Evolutionary conservation across 495 filamentous ascomycete species (phyloP).

Genomic region (Penicillium bialowiezense): DNA sequence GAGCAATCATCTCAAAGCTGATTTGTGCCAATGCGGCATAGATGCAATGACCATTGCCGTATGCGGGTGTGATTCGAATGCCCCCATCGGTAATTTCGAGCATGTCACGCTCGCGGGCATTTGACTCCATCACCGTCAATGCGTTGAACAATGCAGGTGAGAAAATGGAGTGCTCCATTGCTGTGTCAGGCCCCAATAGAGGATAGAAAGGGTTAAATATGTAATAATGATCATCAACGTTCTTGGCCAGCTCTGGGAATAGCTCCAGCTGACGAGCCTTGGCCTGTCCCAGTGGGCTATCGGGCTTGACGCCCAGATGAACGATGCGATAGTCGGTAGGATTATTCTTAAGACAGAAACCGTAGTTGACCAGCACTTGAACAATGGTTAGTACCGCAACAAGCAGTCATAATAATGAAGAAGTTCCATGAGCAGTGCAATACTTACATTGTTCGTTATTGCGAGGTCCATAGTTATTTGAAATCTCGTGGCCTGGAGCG

Average conservation of each 20-base stretch:
- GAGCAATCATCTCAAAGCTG: conserved; percentile 43
- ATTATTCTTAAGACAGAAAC: conserved; percentile 60
- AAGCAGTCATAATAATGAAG: neutral
- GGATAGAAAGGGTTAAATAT: conserved; percentile 48
- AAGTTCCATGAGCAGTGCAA: neutral
- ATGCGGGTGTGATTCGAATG: conserved; percentile 31
- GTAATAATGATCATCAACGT: conserved; percentile 42
- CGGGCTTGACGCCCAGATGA: conserved; percentile 38
- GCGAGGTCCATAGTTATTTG: conserved; percentile 68
- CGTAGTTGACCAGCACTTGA: conserved; percentile 64
- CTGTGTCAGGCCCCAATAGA: conserved; percentile 28
- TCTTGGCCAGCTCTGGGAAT: conserved; percentile 30
- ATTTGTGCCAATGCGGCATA: conserved; percentile 42
- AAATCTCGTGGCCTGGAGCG: conserved; percentile 52
- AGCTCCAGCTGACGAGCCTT: conserved; percentile 33
- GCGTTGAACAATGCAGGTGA: conserved; percentile 45
- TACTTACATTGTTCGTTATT: conserved; percentile 63
- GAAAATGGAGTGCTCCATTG: conserved; percentile 45
- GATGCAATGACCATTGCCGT: conserved; percentile 36
- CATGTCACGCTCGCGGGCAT: conserved; percentile 37
- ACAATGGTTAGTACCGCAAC: conserved; percentile 2
- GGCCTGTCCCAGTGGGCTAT: conserved; percentile 39
- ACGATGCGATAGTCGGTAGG: conserved; percentile 52
- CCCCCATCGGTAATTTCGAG: conserved; percentile 32
- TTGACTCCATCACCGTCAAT: conserved; percentile 40